Percentiles rank a stretch among this genome's conserved stretches.
These are phyloP conservation scores for Trichoderma semiorbis DNA, from an alignment of 2,329 filamentous ascomycete species.

Conservation along the genomic window DNA sequence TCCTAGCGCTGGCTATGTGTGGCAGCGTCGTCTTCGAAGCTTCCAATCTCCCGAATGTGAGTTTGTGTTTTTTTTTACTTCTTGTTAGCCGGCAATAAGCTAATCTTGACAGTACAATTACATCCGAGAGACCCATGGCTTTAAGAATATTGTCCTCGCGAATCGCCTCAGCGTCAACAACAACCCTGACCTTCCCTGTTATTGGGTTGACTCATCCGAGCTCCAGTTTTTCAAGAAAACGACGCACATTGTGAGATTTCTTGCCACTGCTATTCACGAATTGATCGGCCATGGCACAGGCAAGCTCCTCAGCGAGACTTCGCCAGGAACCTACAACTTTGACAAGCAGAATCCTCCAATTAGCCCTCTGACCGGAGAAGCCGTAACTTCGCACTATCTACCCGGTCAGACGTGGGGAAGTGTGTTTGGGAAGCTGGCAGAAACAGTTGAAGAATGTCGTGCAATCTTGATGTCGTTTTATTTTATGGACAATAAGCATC, in stretches of 20 bases:
- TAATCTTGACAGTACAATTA: constrained; percentile 45
- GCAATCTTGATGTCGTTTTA: neutral
- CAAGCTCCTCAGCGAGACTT: constrained; percentile 55
- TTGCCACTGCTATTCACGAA: neutral
- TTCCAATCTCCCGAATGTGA: neutral
- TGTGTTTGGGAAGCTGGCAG: neutral
- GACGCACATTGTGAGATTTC: neutral
- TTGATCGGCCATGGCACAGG: constrained; percentile 57
- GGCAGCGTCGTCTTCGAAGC: neutral
- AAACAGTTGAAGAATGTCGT: neutral
- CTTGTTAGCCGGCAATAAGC: neutral
- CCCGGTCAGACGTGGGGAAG: neutral
- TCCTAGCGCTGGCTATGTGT: neutral
- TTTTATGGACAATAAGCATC: neutral
- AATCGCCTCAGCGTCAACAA: constrained; percentile 53
- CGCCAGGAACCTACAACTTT: constrained; percentile 57
- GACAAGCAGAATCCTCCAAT: constrained; percentile 36
- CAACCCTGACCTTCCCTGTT: constrained; percentile 68
- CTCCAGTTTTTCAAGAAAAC: neutral
- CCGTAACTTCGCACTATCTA: neutral
- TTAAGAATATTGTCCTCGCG: constrained; percentile 62
- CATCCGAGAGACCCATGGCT: constrained; percentile 57
- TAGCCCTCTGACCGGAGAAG: neutral
- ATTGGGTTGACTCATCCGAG: constrained; percentile 38
- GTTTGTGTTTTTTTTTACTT: neutral